Evolutionary conservation across 2,329 filamentous ascomycete species (phyloP).

Genomic region (Ilyonectria robusta): DNA sequence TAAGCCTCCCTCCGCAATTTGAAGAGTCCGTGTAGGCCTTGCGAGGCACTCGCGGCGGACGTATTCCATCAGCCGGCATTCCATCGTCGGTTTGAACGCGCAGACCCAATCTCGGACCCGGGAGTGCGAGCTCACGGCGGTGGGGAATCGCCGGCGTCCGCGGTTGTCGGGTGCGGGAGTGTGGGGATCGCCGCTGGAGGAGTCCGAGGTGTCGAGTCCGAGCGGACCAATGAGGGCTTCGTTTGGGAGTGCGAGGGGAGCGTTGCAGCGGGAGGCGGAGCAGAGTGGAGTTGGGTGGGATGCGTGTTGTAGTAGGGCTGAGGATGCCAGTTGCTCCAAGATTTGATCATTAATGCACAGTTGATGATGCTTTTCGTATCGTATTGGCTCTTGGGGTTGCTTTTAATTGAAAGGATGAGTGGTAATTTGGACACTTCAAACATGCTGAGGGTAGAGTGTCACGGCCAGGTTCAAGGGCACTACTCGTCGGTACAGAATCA

Average conservation of each 20-base stretch:
- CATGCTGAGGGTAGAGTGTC: no score
- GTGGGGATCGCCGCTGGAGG: not conserved
- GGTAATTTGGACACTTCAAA: not conserved
- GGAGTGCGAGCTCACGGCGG: conserved; percentile 25
- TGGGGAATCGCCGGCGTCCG: not conserved
- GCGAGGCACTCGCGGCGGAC: not conserved
- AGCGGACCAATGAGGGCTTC: conserved; percentile 37
- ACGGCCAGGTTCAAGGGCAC: no score
- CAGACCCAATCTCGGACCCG: conserved; percentile 31
- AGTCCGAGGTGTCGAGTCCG: conserved; percentile 40
- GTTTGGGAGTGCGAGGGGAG: not conserved
- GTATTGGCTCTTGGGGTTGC: no score
- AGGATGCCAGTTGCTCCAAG: not conserved
- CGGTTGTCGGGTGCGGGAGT: not conserved
- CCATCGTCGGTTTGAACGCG: no score
- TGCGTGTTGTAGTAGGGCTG: conserved; percentile 11
- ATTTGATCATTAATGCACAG: not conserved
- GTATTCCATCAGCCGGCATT: not conserved
- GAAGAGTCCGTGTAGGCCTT: not conserved
- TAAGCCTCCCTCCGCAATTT: not conserved
- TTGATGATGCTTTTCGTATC: not conserved
- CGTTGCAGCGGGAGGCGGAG: not conserved
- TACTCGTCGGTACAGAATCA: no score
- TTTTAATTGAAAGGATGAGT: not conserved
- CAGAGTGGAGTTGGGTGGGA: not conserved